Evolutionary conservation across 2,329 filamentous ascomycete genomes (phyloP).

Genomic region (Penicillium sp.): DNA sequence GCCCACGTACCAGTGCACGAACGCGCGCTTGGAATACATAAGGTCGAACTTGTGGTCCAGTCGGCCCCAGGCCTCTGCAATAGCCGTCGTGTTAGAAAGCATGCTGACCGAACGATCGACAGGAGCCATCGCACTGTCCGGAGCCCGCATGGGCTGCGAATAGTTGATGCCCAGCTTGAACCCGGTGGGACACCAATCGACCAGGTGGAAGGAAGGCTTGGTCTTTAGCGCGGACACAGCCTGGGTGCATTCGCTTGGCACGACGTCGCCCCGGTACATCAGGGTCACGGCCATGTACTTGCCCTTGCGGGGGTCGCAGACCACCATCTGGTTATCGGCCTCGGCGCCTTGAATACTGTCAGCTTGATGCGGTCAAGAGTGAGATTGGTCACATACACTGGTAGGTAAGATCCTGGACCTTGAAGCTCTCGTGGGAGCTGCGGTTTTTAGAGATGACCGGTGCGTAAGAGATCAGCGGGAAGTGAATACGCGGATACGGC

Average conservation of each 20-base stretch:
- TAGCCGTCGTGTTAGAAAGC: conserved; percentile 91
- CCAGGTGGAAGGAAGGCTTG: conserved; percentile 98
- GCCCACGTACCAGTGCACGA: conserved; percentile 99
- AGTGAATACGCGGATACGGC: conserved; percentile 98
- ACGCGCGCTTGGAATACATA: conserved; percentile 99
- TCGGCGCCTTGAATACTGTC: conserved; percentile 69
- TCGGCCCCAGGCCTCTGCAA: conserved; percentile 95
- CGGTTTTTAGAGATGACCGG: conserved; percentile 93
- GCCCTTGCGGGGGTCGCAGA: conserved; percentile 96
- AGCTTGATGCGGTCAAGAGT: neutral
- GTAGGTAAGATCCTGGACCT: conserved; percentile 96
- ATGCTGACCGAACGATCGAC: conserved; percentile 99
- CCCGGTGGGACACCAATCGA: conserved; percentile 99
- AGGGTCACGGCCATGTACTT: conserved; percentile 99
- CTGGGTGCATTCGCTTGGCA: conserved; percentile 88
- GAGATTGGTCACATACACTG: conserved; percentile 54
- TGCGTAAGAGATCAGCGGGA: conserved; percentile 94
- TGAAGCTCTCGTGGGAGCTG: conserved; percentile 96
- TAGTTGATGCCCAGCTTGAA: conserved; percentile 99
- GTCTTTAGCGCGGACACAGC: conserved; percentile 97
- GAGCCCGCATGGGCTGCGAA: conserved; percentile 92
- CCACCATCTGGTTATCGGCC: conserved; percentile 99
- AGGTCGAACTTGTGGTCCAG: conserved; percentile 98
- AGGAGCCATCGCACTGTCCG: conserved; percentile 94
- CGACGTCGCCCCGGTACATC: conserved; percentile 97